Evolutionary conservation across 148 eudicot species (phyloP), one percentile per base, ranked within the genome.

Genomic region (Chenopodium suecicum): DNA sequence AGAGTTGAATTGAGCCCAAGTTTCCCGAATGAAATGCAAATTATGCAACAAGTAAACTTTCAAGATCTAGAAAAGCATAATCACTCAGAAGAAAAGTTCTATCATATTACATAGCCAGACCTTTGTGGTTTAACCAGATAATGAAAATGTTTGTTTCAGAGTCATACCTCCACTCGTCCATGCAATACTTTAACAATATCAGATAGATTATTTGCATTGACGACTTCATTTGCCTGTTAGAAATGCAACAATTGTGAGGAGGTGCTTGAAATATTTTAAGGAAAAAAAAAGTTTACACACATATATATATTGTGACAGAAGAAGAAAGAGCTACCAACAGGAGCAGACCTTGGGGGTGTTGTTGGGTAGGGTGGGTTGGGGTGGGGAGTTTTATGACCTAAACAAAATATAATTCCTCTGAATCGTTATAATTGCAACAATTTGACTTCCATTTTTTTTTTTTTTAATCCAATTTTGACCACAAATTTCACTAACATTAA

Each of bases 101-200:
- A 13, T 47, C 12, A 27, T 29, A 58, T 62, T 12, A 56, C n/a
- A 62, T 46, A 52, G 60, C 56, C 64, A 17, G 29, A 81, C 41
- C 17, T 58, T 48, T 29, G 48, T 69, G 34, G 75, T 72, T 72
- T 62, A 32, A 4, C 22, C 17, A 76, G 27, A 44, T 9, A 54
- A 32, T 41, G 13, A 66, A 65, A 70, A 17, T 32, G 44, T 13
- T 79, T 69, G 23, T 63, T 76, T 65, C 23, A 80, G 56, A 66
- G 75, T 52, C 82, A 73, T 89, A 96, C 99, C 99, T 96, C 99
- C 48, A 96, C 91, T 69, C 98, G 92, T 73, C 99, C 99, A 84
- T 94, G 99, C 90, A 96, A 88, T 75, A 96, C 99, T 83, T 88
- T 89, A 84, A 96, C 82, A 74, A 76, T 94, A 76, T 92, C 97